Percentiles rank a stretch among this genome's conserved stretches.
Conservation (phyloP, 129 eudicot genomes). For the Flaveria bidentis region DNA sequence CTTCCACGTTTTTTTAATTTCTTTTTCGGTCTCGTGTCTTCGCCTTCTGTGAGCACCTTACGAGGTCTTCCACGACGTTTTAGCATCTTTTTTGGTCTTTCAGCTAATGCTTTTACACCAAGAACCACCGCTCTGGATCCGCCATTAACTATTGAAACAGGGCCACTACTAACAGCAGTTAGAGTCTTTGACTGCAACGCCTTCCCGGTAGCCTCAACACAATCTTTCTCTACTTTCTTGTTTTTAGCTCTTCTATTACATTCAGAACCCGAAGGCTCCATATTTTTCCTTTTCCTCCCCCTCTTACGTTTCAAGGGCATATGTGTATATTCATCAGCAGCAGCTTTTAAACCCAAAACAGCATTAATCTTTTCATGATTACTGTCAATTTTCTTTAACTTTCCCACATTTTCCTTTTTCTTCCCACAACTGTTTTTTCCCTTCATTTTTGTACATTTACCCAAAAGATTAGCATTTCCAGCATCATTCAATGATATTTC, state of each 20-base stretch:
- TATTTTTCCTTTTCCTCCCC: conserved; percentile 51
- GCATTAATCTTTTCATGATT: not conserved
- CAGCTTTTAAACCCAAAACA: conserved; percentile 18
- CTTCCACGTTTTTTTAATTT: conserved; percentile 31
- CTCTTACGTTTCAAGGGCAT: conserved; percentile 25
- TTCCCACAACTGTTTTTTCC: conserved; percentile 15
- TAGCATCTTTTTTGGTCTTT: conserved; percentile 20
- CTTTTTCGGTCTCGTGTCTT: conserved; percentile 25
- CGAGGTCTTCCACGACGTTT: conserved; percentile 29
- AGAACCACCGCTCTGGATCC: conserved; percentile 14
- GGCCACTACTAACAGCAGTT: conserved; percentile 27
- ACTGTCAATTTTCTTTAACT: conserved; percentile 6
- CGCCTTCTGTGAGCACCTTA: conserved; percentile 25
- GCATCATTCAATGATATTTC: conserved; percentile 10
- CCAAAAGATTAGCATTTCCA: conserved; percentile 15
- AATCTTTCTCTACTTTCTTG: conserved; percentile 32
- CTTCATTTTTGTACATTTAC: not conserved
- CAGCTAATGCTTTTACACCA: conserved; percentile 17
- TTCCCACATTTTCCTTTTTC: conserved; percentile 25
- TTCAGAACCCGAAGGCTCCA: conserved; percentile 28
- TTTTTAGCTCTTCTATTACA: conserved; percentile 24
- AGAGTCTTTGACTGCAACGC: conserved; percentile 58
- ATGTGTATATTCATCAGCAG: conserved; percentile 9
- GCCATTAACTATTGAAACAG: conserved; percentile 30
- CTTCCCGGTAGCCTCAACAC: conserved; percentile 38